Percentiles rank a stretch among this genome's conserved stretches.
Evolutionary conservation across 768 basidiomycete species (phyloP).

Genomic region (Clathrus columnatus): DNA sequence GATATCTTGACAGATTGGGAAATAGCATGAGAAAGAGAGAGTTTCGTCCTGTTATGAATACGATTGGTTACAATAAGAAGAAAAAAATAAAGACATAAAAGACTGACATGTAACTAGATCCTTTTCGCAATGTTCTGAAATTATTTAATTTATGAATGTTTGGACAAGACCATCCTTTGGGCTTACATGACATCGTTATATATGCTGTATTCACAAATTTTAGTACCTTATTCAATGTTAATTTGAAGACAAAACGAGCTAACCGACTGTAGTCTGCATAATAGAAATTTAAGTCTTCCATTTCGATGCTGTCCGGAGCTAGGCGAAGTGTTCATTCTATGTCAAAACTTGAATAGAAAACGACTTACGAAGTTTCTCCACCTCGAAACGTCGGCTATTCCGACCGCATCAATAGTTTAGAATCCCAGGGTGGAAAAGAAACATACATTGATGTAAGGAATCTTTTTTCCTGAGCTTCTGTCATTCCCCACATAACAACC

Average conservation of each 20-base stretch:
- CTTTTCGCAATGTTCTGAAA: slow-evolving; percentile 64
- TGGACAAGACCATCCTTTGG: slow-evolving; percentile 18
- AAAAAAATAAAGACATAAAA: slow-evolving; percentile 12
- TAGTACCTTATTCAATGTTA: slow-evolving; percentile 10
- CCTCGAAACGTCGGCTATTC: slow-evolving; percentile 83
- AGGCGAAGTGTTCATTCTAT: slow-evolving; percentile 7
- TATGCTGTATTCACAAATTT: slow-evolving; percentile 41
- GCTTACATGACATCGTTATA: slow-evolving; percentile 88
- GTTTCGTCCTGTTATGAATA: slow-evolving; percentile 65
- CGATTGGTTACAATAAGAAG: slow-evolving; percentile 2
- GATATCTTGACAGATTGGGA: slow-evolving; percentile 98
- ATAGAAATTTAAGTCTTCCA: slow-evolving; percentile 96
- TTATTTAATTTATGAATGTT: not conserved
- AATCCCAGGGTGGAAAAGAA: not conserved
- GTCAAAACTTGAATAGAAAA: slow-evolving; percentile 1
- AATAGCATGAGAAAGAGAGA: slow-evolving; percentile 89
- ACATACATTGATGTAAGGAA: slow-evolving; percentile 80
- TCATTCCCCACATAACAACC: slow-evolving; percentile 97
- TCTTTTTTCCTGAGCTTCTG: slow-evolving; percentile 82
- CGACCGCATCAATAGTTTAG: not conserved
- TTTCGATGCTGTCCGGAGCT: slow-evolving; percentile 87
- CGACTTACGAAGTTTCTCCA: slow-evolving; percentile 68
- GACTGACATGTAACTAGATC: slow-evolving; percentile 88
- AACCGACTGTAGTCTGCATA: slow-evolving; percentile 95
- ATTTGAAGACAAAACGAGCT: slow-evolving; percentile 15